Base-by-base conservation (phyloP, 148 eudicot genomes). In the Mesembryanthemum crystallinum region DNA sequence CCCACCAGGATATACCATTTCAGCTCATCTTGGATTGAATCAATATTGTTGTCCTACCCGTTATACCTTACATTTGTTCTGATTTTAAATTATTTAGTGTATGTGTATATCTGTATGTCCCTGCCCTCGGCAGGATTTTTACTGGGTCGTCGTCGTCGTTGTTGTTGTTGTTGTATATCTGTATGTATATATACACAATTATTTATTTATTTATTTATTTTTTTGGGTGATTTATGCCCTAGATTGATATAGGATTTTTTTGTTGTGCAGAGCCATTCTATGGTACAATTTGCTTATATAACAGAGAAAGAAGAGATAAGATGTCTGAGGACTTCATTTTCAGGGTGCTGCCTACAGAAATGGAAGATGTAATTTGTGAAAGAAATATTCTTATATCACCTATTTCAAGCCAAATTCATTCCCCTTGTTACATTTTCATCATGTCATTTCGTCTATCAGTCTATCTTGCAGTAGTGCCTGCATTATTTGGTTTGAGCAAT, bases 211-310 rank as follows among this genome's bases (percentile, higher is more conserved):
- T n/a, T n/a, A n/a, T n/a, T n/a, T n/a, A n/a, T n/a, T n/a, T n/a
- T n/a, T n/a, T n/a, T n/a, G n/a, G n/a, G n/a, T 52, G 45, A 39
- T 52, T 85, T 71, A 57, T 74, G 27, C 32, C 52, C n/a, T 55
- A 37, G 32, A 51, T 28, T 77, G 52, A 73, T 47, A 59, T 54
- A 59, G 59, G 42, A 12, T 67, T 76, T 71, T 51, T 73, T 73
- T 63, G 51, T 83, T 75, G 85, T 89, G 89, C 84, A 95, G 98
- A 95, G 87, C 98, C 98, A 21, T 95, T 95, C 78, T 73, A 89
- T 83, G 98, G 98, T 65, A 95, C 97, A 57, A 92, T 95, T 67
- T 95, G 94, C 87, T 88, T 95, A 76, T 95, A 95, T 79, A 95
- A 95, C 81, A 88, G 87, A 84, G 98, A 92, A 85, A 92, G 96